Evolutionary conservation across 768 basidiomycete species (phyloP).

Genomic region (Kwoniella dendrophila): DNA sequence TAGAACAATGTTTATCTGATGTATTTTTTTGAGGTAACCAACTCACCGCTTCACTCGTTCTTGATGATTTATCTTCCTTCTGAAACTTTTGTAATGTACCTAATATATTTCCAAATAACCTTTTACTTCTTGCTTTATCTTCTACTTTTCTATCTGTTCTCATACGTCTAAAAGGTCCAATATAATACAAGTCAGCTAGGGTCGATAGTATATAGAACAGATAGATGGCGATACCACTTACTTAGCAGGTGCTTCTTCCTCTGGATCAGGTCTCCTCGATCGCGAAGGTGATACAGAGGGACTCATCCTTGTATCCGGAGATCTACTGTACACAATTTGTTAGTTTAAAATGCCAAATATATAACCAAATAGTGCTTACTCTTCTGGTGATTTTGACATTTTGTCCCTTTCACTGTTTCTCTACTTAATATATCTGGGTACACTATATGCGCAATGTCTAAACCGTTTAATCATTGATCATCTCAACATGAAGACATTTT

Average conservation of each 20-base stretch:
- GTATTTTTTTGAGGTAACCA: too few relatives aligned
- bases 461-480: too few relatives aligned
- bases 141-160: slow-evolving; percentile 41
- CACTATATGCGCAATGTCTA: too few relatives aligned
- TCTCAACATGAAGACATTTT: background rate
- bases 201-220: background rate
- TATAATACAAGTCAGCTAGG: background rate
- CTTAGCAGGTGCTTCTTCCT: slow-evolving; percentile 41
- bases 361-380: too few relatives aligned
- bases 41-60: slow-evolving; percentile 49
- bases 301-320: slow-evolving; percentile 18
- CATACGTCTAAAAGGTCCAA: slow-evolving; percentile 35
- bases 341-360: too few relatives aligned
- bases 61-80: slow-evolving; percentile 50
- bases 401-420: background rate
- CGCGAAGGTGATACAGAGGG: slow-evolving; percentile 7
- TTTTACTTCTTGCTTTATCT: slow-evolving; percentile 50
- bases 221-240: slow-evolving; percentile 19
- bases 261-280: slow-evolving; percentile 26
- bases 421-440: too few relatives aligned
- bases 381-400: slow-evolving; percentile 25
- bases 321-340: too few relatives aligned
- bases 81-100: slow-evolving; percentile 53
- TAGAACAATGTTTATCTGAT: too few relatives aligned
- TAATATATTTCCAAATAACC: slow-evolving; percentile 54